Evolutionary conservation across 495 filamentous ascomycete genomes (phyloP).

Genomic region (Hyaloscypha variabilis): DNA sequence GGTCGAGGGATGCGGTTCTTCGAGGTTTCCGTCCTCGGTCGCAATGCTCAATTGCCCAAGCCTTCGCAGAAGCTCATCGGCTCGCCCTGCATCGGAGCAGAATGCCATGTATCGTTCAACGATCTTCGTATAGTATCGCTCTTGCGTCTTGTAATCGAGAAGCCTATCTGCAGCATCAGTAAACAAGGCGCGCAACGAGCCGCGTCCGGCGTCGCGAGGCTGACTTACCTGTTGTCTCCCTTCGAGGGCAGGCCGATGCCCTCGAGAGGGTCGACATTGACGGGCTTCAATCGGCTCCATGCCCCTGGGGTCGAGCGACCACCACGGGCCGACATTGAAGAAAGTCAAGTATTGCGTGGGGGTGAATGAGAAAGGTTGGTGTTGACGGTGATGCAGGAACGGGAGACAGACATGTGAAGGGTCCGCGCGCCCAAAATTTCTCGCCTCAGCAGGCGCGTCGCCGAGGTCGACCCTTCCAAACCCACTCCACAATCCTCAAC

Average conservation of each 20-base stretch:
- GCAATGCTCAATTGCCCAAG: constrained; percentile 65
- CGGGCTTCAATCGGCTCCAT: constrained; percentile 73
- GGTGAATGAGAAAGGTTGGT: neutral
- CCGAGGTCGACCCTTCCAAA: neutral
- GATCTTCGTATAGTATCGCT: constrained; percentile 84
- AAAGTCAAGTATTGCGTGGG: constrained; percentile 20
- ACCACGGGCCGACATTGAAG: constrained; percentile 33
- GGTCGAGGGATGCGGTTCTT: constrained; percentile 6
- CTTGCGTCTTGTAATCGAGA: constrained; percentile 72
- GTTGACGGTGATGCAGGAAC: neutral
- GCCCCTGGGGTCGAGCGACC: constrained; percentile 53
- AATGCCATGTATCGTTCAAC: constrained; percentile 85
- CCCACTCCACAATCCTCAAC: neutral
- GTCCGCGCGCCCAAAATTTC: neutral
- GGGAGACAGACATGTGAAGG: neutral
- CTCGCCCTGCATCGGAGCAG: constrained; percentile 67
- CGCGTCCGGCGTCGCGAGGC: neutral
- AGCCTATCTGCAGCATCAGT: constrained; percentile 53
- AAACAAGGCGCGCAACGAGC: constrained; percentile 1
- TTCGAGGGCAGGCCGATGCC: constrained; percentile 84
- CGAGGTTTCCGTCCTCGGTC: constrained; percentile 3
- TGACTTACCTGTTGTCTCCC: constrained; percentile 69
- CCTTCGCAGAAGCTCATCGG: constrained; percentile 70
- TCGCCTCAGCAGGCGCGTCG: neutral
- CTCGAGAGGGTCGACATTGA: constrained; percentile 71